Base-by-base conservation (phyloP, 192 early-diverging fungal species). In the Coemansia reversa region DNA sequence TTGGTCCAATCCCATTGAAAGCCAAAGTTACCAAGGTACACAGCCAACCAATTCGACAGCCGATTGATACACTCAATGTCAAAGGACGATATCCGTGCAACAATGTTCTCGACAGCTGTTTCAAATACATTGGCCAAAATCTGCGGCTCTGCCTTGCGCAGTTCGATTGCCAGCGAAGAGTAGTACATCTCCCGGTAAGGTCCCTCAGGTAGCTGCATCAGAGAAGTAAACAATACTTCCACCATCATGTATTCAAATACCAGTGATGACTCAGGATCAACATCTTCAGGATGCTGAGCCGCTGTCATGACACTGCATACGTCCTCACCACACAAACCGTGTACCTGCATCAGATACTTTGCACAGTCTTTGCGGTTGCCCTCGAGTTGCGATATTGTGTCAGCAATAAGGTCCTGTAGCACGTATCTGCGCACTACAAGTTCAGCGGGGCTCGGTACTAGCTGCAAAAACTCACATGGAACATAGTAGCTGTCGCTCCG, bases 351-450 rank as follows among this genome's bases (percentile, higher is more conserved):
- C 16, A 96, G 69, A 60, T 90, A 89, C 49, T 84, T 85, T 59
- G 85, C 85, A 65, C 89, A 91, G 76, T 98, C 95, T 68, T 90
- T 93, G 74, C 96, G 97, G 81, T 99, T 99, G 57, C 87, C 86
- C 55, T 93, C 91, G 51, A 94, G 92, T 54, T 94, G 82, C 33
- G 87, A 75, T 16, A 97, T 69, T 8, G 89, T 90, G 72, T 99
- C 97, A 3, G 79, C 66, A 42, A 92, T 83, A 28, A 91, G 73
- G 66, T 97, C 95, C 65, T 89, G 84, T 60, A 97, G 65, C 48
- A 99, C 80, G 74, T 55, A 81, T 55, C 65, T 56, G 35, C 65
- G 69, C 63, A 81, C 74, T 5, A 63, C 49, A 19, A 58, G 57
- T 51, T 73, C 74, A 5, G 71, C 24, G 7, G 65, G 82, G 49